These are phyloP conservation scores for Citrus trifoliata DNA, from an alignment of 345 rosid species.

Conservation along the genomic window DNA sequence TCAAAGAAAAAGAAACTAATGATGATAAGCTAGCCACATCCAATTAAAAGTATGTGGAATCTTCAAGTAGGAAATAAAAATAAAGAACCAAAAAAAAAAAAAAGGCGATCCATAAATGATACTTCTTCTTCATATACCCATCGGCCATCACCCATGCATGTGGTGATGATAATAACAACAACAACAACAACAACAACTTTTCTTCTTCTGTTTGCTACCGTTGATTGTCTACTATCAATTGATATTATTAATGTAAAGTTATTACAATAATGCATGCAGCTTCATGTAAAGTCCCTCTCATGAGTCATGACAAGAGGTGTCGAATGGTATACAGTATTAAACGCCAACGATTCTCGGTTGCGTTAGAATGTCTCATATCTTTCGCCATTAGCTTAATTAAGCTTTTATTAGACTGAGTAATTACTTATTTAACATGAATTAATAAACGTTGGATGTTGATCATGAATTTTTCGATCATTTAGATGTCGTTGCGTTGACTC, in stretches of 20 bases:
- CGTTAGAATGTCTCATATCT: neutral
- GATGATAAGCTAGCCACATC: neutral
- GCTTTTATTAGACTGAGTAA: neutral
- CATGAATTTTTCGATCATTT: neutral
- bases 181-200: neutral
- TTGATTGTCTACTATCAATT: neutral
- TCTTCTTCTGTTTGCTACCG: neutral
- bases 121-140: neutral
- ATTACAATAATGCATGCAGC: neutral
- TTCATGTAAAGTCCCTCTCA: conserved; percentile 10
- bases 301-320: neutral
- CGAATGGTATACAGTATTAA: neutral
- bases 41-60: conserved; percentile 3
- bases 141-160: neutral
- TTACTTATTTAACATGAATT: neutral
- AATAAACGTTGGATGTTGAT: neutral
- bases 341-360: neutral
- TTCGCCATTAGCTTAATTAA: neutral
- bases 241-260: neutral
- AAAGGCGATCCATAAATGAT: neutral
- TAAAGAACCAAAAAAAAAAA: neutral
- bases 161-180: neutral
- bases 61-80: neutral
- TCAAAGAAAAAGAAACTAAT: neutral
- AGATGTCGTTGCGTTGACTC: neutral